These are phyloP conservation scores for Metarhizium brunneum DNA, from an alignment of 2,329 filamentous ascomycete genomes.

Conservation along the genomic window DNA sequence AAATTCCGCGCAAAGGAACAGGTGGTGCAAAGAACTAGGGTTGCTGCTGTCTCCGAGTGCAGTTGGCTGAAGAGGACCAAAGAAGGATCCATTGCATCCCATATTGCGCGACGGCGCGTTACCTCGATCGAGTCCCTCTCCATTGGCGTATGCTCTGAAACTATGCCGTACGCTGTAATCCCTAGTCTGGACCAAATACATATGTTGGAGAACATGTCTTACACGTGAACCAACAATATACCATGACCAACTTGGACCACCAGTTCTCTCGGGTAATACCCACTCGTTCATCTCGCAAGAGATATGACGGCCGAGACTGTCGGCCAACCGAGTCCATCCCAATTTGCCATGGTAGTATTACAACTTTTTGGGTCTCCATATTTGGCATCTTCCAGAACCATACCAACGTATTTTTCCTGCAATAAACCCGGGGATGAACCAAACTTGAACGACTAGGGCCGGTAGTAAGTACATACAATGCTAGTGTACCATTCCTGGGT, in stretches of 20 bases:
- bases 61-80: too few species aligned
- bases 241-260: neutral
- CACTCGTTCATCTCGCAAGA: neutral
- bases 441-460: conserved; percentile 17
- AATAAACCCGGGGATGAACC: conserved; percentile 24
- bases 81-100: too few species aligned
- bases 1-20: neutral
- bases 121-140: too few species aligned
- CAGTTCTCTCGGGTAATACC: neutral
- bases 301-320: neutral
- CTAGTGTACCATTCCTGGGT: conserved; percentile 9
- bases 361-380: neutral
- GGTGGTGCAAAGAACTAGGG: too few species aligned
- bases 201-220: neutral
- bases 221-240: neutral
- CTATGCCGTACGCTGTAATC: neutral
- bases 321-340: neutral
- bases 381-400: conserved; percentile 22
- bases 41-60: neutral
- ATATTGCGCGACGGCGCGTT: too few species aligned
- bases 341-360: neutral
- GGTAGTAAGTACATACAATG: neutral
- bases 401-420: conserved; percentile 12
- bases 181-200: neutral
- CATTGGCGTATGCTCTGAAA: neutral